Evolutionary conservation across 2,329 filamentous ascomycete species (phyloP).

Genomic region (Ophiostoma angusticollis): DNA sequence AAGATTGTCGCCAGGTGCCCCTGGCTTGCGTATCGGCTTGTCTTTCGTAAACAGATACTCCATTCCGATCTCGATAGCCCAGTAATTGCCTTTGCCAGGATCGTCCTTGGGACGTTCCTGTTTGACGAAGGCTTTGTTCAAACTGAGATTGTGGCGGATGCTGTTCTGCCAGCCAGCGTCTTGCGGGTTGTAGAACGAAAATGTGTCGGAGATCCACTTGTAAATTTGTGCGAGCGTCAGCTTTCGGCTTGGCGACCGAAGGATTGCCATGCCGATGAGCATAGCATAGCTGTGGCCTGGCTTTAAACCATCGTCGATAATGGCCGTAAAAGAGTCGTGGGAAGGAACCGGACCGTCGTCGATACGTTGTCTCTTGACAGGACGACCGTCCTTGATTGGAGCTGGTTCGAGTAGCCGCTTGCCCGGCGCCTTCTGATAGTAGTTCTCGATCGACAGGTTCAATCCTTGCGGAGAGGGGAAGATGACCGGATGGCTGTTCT

Average conservation of each 20-base stretch:
- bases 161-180: conserved; percentile 98
- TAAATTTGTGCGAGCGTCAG: conserved; percentile 92
- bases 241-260: conserved; percentile 69
- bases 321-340: conserved; percentile 64
- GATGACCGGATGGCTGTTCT: conserved; percentile 39
- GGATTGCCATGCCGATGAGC: conserved; percentile 92
- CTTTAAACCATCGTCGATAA: conserved; percentile 79
- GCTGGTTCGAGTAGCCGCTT: conserved; percentile 63
- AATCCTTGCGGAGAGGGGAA: conserved; percentile 35
- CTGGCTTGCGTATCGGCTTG: conserved; percentile 53
- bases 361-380: conserved; percentile 54
- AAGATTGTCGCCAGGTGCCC: conserved; percentile 42
- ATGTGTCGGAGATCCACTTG: conserved; percentile 98
- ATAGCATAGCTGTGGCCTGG: conserved; percentile 88
- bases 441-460: conserved; percentile 38
- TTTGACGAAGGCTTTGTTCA: conserved; percentile 95
- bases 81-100: conserved; percentile 94
- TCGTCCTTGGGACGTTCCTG: conserved; percentile 94
- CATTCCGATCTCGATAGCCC: conserved; percentile 82
- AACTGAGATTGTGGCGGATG: conserved; percentile 91
- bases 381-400: conserved; percentile 54
- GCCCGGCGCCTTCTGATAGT: conserved; percentile 38
- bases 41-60: conserved; percentile 84
- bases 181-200: conserved; percentile 69
- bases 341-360: conserved; percentile 50